A percentile compares a stretch with the other conserved stretches of the same genome.
Evolutionary conservation across 805 yeast genomes (phyloP).

Genomic region (Candida quercuum): DNA sequence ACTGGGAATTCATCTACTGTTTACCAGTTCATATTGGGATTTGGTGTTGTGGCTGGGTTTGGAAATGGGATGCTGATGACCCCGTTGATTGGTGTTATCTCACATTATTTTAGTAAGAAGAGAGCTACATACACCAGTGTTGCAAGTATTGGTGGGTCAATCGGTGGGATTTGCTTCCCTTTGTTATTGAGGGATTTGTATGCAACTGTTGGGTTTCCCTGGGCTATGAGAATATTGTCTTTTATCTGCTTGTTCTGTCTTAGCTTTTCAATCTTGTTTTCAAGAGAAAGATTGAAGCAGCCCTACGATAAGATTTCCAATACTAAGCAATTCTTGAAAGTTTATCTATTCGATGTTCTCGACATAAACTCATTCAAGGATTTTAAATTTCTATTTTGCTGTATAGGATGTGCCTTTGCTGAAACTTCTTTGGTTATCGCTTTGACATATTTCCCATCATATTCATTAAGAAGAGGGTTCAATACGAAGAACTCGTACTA

Average conservation of each 20-base stretch:
- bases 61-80: constrained; percentile 58
- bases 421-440: constrained; percentile 30
- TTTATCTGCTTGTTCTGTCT: constrained; percentile 39
- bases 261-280: constrained; percentile 28
- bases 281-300: constrained; percentile 33
- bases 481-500: constrained; percentile 37
- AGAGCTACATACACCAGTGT: constrained; percentile 53
- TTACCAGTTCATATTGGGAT: constrained; percentile 58
- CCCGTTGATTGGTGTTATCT: constrained; percentile 55
- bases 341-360: constrained; percentile 27
- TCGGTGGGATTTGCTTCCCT: constrained; percentile 55
- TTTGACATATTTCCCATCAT: constrained; percentile 48
- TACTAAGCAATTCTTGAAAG: constrained; percentile 9
- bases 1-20: constrained; percentile 47
- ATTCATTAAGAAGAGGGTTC: constrained; percentile 43
- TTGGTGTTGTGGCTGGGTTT: constrained; percentile 49
- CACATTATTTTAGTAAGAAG: constrained; percentile 59
- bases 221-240: constrained; percentile 55
- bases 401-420: constrained; percentile 38
- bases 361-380: constrained; percentile 39
- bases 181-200: constrained; percentile 47
- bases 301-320: constrained; percentile 8
- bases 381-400: constrained; percentile 34
- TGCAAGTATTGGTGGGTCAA: constrained; percentile 49
- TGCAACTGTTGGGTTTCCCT: constrained; percentile 44